A percentile compares a stretch with the other conserved stretches of the same genome.
phyloP scores from a whole-genome alignment of 495 filamentous ascomycete species.

The Xylaria telfairii region DNA sequence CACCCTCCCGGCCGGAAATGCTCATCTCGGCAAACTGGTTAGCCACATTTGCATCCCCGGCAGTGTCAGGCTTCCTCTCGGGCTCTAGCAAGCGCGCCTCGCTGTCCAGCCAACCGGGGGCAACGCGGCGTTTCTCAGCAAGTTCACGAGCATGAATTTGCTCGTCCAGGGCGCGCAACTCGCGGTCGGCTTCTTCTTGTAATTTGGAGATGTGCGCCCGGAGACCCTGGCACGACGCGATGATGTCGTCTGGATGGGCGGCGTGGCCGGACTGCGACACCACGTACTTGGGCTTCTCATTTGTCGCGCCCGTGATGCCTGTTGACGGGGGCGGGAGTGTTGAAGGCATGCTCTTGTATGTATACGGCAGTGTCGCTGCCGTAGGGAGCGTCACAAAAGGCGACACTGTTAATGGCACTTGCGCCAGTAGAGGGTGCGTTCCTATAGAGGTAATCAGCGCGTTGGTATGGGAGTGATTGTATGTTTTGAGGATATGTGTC shows the following conservation, averaged over 20 bases:
- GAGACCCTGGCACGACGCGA: constrained; percentile 77
- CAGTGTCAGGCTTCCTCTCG: constrained; percentile 48
- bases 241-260: constrained; percentile 81
- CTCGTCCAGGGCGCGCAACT: constrained; percentile 74
- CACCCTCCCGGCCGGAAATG: constrained; percentile 46
- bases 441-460: constrained; percentile 50
- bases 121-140: constrained; percentile 88
- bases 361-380: constrained; percentile 91
- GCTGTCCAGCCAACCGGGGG: constrained; percentile 93
- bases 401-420: constrained; percentile 90
- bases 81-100: constrained; percentile 86
- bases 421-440: constrained; percentile 86
- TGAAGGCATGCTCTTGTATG: constrained; percentile 86
- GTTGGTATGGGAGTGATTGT: background rate
- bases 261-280: constrained; percentile 75
- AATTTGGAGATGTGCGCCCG: constrained; percentile 73
- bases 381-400: constrained; percentile 92
- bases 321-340: constrained; percentile 81
- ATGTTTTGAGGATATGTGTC: background rate
- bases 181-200: constrained; percentile 65
- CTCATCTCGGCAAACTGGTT: constrained; percentile 39
- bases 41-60: constrained; percentile 23
- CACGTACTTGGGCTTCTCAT: constrained; percentile 69
- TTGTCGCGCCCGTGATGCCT: constrained; percentile 50
- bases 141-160: constrained; percentile 76